Percentiles rank a stretch among this genome's conserved stretches.
phyloP scores from a whole-genome alignment of 225 moss, liverwort and hornwort species.

The Thuidium tamariscinum region DNA sequence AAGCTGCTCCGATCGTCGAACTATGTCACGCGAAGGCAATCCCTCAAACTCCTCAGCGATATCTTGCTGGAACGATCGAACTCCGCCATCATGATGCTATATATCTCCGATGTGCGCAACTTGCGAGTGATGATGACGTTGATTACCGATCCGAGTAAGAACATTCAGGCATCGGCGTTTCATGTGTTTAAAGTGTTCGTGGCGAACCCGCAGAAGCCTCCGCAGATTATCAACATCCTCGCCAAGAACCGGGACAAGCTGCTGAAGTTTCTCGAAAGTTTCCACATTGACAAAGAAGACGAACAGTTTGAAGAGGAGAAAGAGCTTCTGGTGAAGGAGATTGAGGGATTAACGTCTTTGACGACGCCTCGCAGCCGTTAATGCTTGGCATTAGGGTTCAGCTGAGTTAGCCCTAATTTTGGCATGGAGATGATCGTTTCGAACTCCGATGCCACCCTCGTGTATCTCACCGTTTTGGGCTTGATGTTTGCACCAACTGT shows the following conservation, averaged over 20 bases:
- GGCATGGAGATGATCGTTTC: neutral
- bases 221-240: conserved; percentile 80
- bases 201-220: conserved; percentile 90
- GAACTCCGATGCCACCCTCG: neutral
- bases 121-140: conserved; percentile 96
- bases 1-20: conserved; percentile 80
- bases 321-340: conserved; percentile 89
- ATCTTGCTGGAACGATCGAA: conserved; percentile 90
- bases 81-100: conserved; percentile 87
- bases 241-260: conserved; percentile 90
- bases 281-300: conserved; percentile 98
- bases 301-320: conserved; percentile 99
- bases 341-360: conserved; percentile 50
- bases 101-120: conserved; percentile 95
- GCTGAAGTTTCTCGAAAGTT: conserved; percentile 68
- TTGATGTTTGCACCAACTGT: neutral
- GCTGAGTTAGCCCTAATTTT: neutral
- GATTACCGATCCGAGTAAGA: conserved; percentile 93
- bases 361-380: conserved; percentile 12
- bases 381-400: neutral
- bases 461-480: neutral
- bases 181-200: conserved; percentile 99
- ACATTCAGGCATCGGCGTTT: conserved; percentile 92
- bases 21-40: conserved; percentile 90
- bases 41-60: conserved; percentile 82